These are phyloP conservation scores for Phytophthora crassamura DNA, from an alignment of 352 stramenopile species.

Conservation along the genomic window DNA sequence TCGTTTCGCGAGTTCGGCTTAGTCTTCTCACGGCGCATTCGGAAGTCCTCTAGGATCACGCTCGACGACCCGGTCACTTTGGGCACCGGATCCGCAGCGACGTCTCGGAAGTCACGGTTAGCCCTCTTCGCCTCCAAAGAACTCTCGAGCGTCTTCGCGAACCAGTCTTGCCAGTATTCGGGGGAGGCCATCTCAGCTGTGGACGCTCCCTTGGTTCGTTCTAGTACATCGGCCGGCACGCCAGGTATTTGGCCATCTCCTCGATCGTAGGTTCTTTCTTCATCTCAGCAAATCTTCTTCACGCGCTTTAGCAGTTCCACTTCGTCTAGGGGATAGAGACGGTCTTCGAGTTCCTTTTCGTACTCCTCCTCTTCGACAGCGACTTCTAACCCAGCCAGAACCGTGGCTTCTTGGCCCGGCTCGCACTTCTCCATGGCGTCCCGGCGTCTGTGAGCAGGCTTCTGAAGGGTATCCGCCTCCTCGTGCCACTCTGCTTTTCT, in stretches of 20 bases:
- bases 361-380: not conserved
- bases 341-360: slow-evolving; percentile 6
- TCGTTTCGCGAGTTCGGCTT: too few relatives aligned
- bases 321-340: slow-evolving; percentile 6
- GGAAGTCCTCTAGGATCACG: not conserved
- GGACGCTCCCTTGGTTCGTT: not conserved
- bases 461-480: not conserved
- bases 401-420: not conserved
- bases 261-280: not conserved
- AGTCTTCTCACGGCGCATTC: not conserved
- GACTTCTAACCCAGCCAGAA: not conserved
- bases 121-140: slow-evolving; percentile 5
- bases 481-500: too few relatives aligned
- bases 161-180: slow-evolving; percentile 10
- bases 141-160: not conserved
- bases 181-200: not conserved
- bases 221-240: not conserved
- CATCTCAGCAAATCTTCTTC: not conserved
- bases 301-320: not conserved
- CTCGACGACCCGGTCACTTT: too few relatives aligned
- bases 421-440: not conserved
- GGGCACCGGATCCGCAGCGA: not conserved
- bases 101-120: slow-evolving; percentile 3
- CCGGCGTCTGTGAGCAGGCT: not conserved
- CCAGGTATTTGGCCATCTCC: not conserved